These are phyloP conservation scores for Ambrosia artemisiifolia DNA, from an alignment of 129 eudicot genomes.

Conservation along the genomic window DNA sequence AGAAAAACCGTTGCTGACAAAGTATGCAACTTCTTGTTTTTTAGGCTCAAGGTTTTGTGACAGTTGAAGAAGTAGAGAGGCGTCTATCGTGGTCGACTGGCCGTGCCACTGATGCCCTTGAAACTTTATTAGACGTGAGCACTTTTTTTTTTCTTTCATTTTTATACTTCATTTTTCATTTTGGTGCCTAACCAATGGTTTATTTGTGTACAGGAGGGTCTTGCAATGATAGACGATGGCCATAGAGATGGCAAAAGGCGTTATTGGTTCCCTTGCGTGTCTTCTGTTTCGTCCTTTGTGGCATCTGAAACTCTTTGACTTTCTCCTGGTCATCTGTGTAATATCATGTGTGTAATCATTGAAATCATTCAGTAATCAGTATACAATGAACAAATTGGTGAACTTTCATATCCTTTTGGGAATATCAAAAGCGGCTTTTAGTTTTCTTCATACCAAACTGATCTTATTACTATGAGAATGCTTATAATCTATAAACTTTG, in stretches of 20 bases:
- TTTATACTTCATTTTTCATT: background rate
- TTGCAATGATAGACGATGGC: constrained; percentile 96
- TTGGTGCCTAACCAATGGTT: background rate
- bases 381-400: background rate
- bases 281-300: constrained; percentile 75
- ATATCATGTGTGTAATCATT: constrained; percentile 17
- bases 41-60: constrained; percentile 91
- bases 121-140: constrained; percentile 76
- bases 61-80: constrained; percentile 78
- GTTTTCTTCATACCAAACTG: background rate
- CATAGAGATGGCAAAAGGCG: constrained; percentile 75
- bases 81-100: constrained; percentile 90
- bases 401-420: background rate
- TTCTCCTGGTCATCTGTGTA: constrained; percentile 17
- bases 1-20: constrained; percentile 11
- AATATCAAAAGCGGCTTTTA: background rate
- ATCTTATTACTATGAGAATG: background rate
- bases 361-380: background rate
- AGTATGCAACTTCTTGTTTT: constrained; percentile 9
- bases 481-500: background rate
- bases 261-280: constrained; percentile 95
- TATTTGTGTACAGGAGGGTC: constrained; percentile 67
- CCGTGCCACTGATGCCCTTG: constrained; percentile 93
- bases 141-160: background rate
- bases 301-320: constrained; percentile 46